These are phyloP conservation scores for Colletotrichum sp. DNA, from an alignment of 2,329 filamentous ascomycete genomes.

Conservation along the genomic window DNA sequence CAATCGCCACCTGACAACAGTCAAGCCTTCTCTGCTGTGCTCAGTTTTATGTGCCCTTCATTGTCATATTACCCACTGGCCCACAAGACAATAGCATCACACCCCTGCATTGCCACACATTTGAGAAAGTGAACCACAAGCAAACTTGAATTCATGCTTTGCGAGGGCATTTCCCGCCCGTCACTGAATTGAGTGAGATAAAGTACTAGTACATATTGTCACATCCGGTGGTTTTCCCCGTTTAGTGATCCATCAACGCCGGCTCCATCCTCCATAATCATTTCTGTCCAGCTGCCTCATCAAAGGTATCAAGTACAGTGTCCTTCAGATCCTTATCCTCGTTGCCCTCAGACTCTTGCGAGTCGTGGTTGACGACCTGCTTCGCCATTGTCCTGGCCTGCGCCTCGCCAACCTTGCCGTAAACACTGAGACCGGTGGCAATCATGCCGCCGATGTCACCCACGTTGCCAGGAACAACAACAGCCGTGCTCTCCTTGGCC, in stretches of 20 bases:
- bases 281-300: conserved; percentile 36
- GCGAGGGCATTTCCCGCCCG: not conserved
- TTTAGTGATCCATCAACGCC: conserved; percentile 4
- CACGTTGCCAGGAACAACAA: conserved; percentile 96
- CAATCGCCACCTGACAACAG: not conserved
- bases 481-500: conserved; percentile 92
- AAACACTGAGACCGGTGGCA: conserved; percentile 92
- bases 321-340: conserved; percentile 37
- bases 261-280: conserved; percentile 23
- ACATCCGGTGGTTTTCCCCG: conserved; percentile 1
- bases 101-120: not conserved
- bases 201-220: conserved; percentile 21
- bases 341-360: conserved; percentile 20
- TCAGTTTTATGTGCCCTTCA: not conserved
- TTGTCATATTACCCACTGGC: not conserved
- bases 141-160: not conserved
- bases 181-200: conserved; percentile 7
- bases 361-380: conserved; percentile 35
- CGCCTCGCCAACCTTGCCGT: conserved; percentile 86
- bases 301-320: conserved; percentile 44
- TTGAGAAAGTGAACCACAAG: not conserved
- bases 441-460: conserved; percentile 98
- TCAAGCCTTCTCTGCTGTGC: not conserved
- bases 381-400: conserved; percentile 73
- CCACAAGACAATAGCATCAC: not conserved